phyloP scores from a whole-genome alignment of 176 grass and related monocot genomes.

The Aegilops sharonensis region DNA sequence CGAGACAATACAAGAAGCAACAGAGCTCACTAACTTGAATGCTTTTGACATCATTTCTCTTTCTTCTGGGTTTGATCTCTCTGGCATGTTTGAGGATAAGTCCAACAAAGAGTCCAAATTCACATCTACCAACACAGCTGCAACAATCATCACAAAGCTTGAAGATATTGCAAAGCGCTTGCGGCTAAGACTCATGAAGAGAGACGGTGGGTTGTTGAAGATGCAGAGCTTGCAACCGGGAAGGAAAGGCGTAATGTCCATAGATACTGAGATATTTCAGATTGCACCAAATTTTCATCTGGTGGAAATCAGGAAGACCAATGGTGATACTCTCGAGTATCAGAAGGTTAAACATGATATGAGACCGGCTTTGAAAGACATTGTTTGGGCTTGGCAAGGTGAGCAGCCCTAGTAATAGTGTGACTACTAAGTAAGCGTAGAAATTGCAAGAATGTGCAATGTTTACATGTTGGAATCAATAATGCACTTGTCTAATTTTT shows the following conservation, averaged over 20 bases:
- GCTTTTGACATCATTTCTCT: constrained; percentile 97
- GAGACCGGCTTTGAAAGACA: constrained; percentile 70
- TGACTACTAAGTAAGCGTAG: background rate
- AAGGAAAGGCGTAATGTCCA: constrained; percentile 68
- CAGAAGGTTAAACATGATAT: constrained; percentile 62
- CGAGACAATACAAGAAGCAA: constrained; percentile 20
- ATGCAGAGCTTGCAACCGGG: constrained; percentile 57
- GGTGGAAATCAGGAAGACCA: constrained; percentile 78
- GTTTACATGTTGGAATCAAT: background rate
- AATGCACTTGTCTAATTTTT: constrained; percentile 1
- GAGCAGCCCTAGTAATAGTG: constrained; percentile 25
- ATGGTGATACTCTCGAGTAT: constrained; percentile 80
- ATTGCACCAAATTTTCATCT: constrained; percentile 79
- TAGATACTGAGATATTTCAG: constrained; percentile 69
- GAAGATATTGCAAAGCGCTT: constrained; percentile 66
- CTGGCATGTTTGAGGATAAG: constrained; percentile 66
- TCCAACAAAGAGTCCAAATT: constrained; percentile 56
- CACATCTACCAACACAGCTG: constrained; percentile 57
- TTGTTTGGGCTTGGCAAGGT: constrained; percentile 93
- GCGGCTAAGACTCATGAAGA: constrained; percentile 61
- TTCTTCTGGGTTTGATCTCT: constrained; percentile 86
- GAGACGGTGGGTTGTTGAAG: constrained; percentile 55
- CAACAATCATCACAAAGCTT: constrained; percentile 58
- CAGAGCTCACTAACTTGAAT: constrained; percentile 64
- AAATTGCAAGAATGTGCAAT: background rate